phyloP scores from a whole-genome alignment of 208 protist genomes.

The Wallacemonas sp. region DNA sequence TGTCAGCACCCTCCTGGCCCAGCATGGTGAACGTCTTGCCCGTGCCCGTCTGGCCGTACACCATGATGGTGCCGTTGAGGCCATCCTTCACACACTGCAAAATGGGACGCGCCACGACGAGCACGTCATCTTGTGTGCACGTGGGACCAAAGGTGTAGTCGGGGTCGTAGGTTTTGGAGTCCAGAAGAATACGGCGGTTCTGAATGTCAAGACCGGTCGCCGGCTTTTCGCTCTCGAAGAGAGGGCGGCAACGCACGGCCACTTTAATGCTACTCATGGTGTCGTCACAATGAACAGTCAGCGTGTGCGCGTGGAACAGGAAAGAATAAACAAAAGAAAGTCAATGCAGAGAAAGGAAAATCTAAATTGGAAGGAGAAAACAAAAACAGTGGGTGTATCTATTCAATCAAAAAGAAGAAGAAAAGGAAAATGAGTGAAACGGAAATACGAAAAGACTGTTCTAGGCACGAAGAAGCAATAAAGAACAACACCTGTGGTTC shows the following conservation, averaged over 20 bases:
- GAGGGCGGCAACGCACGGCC: constrained; percentile 77
- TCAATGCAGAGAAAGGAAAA: not conserved
- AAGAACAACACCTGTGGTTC: too few relatives aligned
- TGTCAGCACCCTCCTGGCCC: constrained; percentile 49
- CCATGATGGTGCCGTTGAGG: constrained; percentile 92
- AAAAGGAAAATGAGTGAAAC: not conserved
- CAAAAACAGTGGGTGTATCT: not conserved
- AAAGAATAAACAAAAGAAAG: constrained; percentile 4
- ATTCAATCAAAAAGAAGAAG: constrained; percentile 6
- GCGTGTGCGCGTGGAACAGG: not conserved
- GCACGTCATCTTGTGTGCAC: constrained; percentile 85
- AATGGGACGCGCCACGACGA: constrained; percentile 78
- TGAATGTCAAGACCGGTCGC: constrained; percentile 82
- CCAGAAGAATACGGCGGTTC: constrained; percentile 76
- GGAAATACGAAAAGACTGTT: not conserved
- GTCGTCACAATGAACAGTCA: not conserved
- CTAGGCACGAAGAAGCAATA: not conserved
- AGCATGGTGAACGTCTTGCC: constrained; percentile 97
- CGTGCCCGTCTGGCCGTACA: constrained; percentile 95
- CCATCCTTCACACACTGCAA: constrained; percentile 90
- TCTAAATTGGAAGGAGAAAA: not conserved
- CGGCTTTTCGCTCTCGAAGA: constrained; percentile 75
- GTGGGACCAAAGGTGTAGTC: constrained; percentile 77
- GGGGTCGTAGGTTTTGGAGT: constrained; percentile 89
- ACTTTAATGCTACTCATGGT: constrained; percentile 88